Conservation (phyloP, 805 yeast genomes). For the Alloascoidea hylecoeti region DNA sequence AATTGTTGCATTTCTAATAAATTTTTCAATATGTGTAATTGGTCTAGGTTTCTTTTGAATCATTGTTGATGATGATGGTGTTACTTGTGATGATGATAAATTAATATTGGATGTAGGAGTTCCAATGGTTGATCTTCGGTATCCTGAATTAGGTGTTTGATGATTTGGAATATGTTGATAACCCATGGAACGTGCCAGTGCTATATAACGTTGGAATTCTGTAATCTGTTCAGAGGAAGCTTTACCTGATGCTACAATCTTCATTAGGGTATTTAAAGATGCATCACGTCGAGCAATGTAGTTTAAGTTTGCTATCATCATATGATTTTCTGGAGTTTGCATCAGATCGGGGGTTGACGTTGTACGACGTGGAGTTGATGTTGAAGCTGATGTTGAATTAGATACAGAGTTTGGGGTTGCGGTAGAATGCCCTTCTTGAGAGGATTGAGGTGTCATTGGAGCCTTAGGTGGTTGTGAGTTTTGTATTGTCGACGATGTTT, state of each 20-base stretch:
- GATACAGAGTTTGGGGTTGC: conserved; percentile 4
- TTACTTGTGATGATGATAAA: conserved; percentile 3
- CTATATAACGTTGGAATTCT: conserved; percentile 70
- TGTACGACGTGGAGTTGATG: conserved; percentile 3
- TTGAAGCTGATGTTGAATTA: conserved; percentile 3
- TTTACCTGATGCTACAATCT: conserved; percentile 70
- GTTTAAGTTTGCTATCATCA: conserved; percentile 78
- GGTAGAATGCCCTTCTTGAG: too few species aligned
- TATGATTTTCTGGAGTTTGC: conserved; percentile 52
- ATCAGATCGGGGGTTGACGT: conserved; percentile 18
- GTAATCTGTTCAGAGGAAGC: conserved; percentile 62
- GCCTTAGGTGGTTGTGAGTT: conserved; percentile 2
- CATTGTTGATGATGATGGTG: conserved; percentile 2
- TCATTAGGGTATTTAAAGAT: conserved; percentile 60
- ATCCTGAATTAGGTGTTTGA: conserved; percentile 6
- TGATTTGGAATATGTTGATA: conserved; percentile 6
- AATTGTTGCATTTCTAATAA: conserved; percentile 52
- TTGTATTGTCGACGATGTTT: not conserved
- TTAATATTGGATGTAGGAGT: conserved; percentile 5
- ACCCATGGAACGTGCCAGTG: conserved; percentile 67
- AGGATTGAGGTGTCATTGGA: conserved; percentile 6
- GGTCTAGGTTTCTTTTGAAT: conserved; percentile 5
- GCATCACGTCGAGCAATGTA: conserved; percentile 66
- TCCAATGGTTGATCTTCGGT: too few species aligned
- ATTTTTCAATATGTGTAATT: conserved; percentile 29